These are phyloP conservation scores for Penicillium macrosclerotiorum DNA, from an alignment of 495 filamentous ascomycete species.

Conservation along the genomic window DNA sequence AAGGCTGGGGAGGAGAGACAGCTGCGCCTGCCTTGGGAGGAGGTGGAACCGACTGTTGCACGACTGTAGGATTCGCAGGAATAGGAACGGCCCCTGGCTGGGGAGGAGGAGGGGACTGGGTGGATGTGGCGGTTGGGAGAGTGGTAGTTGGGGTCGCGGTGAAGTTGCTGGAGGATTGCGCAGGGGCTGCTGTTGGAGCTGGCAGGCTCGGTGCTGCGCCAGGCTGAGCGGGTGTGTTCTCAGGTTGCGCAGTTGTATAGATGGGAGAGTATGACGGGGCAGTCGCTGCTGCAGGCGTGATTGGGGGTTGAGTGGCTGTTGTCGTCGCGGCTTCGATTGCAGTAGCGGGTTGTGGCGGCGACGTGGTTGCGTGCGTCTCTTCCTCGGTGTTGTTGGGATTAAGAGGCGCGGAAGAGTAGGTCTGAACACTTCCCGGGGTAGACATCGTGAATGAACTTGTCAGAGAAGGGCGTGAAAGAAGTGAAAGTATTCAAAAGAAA, in stretches of 20 bases:
- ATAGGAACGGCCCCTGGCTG: constrained; percentile 57
- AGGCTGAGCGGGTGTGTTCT: constrained; percentile 39
- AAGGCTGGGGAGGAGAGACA: constrained; percentile 27
- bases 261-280: constrained; percentile 39
- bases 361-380: constrained; percentile 16
- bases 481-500: background rate
- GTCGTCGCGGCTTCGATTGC: constrained; percentile 21
- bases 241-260: constrained; percentile 49
- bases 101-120: constrained; percentile 50
- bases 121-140: constrained; percentile 9
- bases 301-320: constrained; percentile 18
- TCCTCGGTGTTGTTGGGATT: constrained; percentile 34
- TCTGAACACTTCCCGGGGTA: constrained; percentile 56
- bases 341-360: constrained; percentile 43
- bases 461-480: background rate
- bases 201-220: constrained; percentile 28
- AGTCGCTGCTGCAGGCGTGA: constrained; percentile 30
- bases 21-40: constrained; percentile 53
- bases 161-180: constrained; percentile 15
- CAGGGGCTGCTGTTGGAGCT: constrained; percentile 22
- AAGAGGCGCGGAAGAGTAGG: constrained; percentile 61
- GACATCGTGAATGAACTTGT: constrained; percentile 14
- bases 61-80: constrained; percentile 17
- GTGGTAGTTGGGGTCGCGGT: constrained; percentile 20
- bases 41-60: constrained; percentile 41